Evolutionary conservation across 768 basidiomycete genomes (phyloP), one percentile per base, ranked within the genome.

Genomic region (Mrakia blollopis): DNA sequence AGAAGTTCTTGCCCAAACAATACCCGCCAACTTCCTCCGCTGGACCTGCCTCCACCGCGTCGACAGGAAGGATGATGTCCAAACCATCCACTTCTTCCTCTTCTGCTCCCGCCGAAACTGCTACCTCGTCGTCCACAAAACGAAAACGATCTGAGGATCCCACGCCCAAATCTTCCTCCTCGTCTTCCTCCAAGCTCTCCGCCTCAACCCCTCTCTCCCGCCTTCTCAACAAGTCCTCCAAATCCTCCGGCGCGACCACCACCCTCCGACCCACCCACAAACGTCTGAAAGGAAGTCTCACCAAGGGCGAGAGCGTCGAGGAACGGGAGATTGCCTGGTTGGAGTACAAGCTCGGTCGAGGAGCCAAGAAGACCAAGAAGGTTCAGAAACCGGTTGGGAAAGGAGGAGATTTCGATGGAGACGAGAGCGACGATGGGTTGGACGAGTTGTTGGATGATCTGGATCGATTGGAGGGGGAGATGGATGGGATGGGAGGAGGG

Each of bases 361-460:
- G 77, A 21, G 47, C 32, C 37, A 65, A 71, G 60, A 60, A 57
- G 44, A 44, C 44, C n/a, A n/a, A n/a, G 32, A 44, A 41, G 28
- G 30, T 14, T 11, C 73, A 77, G 76, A 70, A 72, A 71, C 44
- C 72, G 0, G 65, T 52, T 3, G 28, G 13, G 30, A 73, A 77
- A 65, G 62, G 62, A 32, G 47, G 60, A 50, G 70, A 63, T 2
- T 62, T 67, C 11, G 76, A 77, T 6, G 57, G 57, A 28, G 77
- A 78, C 50, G 72, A 70, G 30, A 67, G 63, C 32, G 77, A 78
- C 30, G 47, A 50, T 21, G 77, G 77, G 1, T 44, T 78, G 57
- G 77, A 78, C 32, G 77, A 78, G n/a, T 28, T 78, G 60, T 50
- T 78, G 39, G 73, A 70, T 54, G 77, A 78, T 61, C 32, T 78